These are phyloP conservation scores for Ophiostoma ulmi DNA, from an alignment of 2,329 filamentous ascomycete genomes.

Conservation along the genomic window DNA sequence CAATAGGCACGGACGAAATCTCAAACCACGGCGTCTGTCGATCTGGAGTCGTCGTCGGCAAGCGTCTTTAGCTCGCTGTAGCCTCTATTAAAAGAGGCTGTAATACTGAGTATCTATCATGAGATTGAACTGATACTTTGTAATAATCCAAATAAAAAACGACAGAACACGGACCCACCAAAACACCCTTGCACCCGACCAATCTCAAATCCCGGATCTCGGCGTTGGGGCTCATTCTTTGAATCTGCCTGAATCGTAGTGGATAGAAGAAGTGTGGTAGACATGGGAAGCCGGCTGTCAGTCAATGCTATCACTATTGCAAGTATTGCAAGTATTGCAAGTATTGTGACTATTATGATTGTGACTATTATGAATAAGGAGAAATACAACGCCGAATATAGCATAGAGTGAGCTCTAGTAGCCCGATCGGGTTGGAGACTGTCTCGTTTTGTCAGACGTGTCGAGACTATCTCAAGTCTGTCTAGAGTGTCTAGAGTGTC, in stretches of 20 bases:
- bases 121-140: no score
- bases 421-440: neutral
- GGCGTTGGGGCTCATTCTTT: neutral
- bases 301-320: neutral
- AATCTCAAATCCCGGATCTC: neutral
- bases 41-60: slow-evolving; percentile 3
- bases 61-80: neutral
- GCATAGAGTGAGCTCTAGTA: neutral
- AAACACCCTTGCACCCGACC: neutral
- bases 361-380: neutral
- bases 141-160: neutral
- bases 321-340: neutral
- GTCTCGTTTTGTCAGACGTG: slow-evolving; percentile 7
- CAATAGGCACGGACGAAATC: neutral
- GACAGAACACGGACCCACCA: neutral
- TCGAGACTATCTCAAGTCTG: neutral
- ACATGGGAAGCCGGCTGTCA: neutral
- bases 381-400: neutral
- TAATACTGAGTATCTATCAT: neutral
- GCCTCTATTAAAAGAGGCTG: neutral
- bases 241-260: slow-evolving; percentile 2
- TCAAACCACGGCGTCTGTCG: slow-evolving; percentile 1
- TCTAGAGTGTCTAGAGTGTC: neutral
- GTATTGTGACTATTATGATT: neutral
- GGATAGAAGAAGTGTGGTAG: neutral